Base-by-base conservation (phyloP, 1,139 yeast species). In the Suhomyces yuchorum region DNA sequence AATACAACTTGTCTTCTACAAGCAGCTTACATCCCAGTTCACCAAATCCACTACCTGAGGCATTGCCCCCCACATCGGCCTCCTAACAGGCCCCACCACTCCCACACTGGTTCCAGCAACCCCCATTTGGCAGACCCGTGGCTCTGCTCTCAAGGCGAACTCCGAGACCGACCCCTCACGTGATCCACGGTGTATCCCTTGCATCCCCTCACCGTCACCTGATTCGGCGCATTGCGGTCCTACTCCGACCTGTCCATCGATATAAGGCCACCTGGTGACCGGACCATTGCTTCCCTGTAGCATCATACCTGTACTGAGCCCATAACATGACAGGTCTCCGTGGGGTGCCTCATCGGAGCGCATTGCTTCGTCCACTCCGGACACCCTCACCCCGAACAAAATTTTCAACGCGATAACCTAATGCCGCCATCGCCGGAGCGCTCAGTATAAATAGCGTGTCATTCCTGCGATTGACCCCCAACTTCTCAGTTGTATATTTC, bases 381-480 rank as follows among this genome's bases (percentile, higher is more conserved):
- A 38, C 50, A 41, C 37, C 44, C 46, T 37, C 50, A 41, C 50
- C 42, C 46, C 48, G 47, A 44, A 50, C 43, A 40, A 50, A 50
- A 44, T 47, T 45, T 50, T 48, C 46, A 36, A 37, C 35, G 47
- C 52, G 48, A 48, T 44, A 35, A 22, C 40, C 23, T 15, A 32
- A 15, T 14, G 37, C 38, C 37, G 37, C 43, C 39, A 35, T 40
- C 42, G 37, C 40, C 39, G 42, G 28, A 32, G 34, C 36, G 37
- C 32, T 24, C 26, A 33, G 37, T 47, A 47, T 47, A 47, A 38
- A 47, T 37, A 47, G 46, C 33, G 44, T 26, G 19, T n/a, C 28
- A 11, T 18, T 28, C 30, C 28, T 12, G 22, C 41, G 18, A 28
- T 8, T 28, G 26, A 19, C 17, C 37, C 11, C 19, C 22, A 17